Evolutionary conservation across 768 basidiomycete genomes (phyloP), one percentile per base, ranked within the genome.

Genomic region (Lentinula detonsa): DNA sequence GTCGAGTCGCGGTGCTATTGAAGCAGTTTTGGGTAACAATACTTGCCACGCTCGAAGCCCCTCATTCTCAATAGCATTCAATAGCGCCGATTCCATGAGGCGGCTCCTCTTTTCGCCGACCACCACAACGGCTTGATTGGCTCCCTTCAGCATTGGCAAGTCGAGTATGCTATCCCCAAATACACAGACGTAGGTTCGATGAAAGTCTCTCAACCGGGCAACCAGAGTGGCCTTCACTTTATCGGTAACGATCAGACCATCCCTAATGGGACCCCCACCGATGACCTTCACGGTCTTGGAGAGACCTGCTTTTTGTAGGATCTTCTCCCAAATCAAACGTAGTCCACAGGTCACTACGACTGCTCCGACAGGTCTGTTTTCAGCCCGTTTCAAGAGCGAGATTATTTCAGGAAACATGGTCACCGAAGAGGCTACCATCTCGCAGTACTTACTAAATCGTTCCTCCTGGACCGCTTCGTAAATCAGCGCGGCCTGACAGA

Each of bases 151-250:
- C 68, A 69, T 69, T 7, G 64, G 64, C 43, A 69, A 28, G 60
- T 69, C 68, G 40, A 69, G 54, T 10, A 49, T 49, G 49, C 68
- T 69, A 57, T 69, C 68, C 28, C 68, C 68, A 54, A 69, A 68
- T 16, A 63, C 68, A 16, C 63, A 65, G 48, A 66, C 67, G 62
- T 57, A 62, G 55, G 57, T 64, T 11, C 57, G 46, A 54, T 69
- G 66, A 2, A 51, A 43, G 34, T 67, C 59, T 56, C 60, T 59
- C 49, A 69, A 31, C 7, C 66, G 64, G 8, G 65, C 55, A 18
- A 68, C 66, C 39, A 69, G 37, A 7, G 61, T 39, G 33, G 62
- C 59, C 45, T 69, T 69, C 1, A 63, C 62, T 35, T 62, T 45
- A 10, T 50, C 55, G n/a, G 68, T 69, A 15, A 69, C 62, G 46